Percentiles rank a stretch among this genome's conserved stretches.
These are phyloP conservation scores for Alternaria triticina DNA, from an alignment of 2,329 filamentous ascomycete genomes.

Conservation along the genomic window DNA sequence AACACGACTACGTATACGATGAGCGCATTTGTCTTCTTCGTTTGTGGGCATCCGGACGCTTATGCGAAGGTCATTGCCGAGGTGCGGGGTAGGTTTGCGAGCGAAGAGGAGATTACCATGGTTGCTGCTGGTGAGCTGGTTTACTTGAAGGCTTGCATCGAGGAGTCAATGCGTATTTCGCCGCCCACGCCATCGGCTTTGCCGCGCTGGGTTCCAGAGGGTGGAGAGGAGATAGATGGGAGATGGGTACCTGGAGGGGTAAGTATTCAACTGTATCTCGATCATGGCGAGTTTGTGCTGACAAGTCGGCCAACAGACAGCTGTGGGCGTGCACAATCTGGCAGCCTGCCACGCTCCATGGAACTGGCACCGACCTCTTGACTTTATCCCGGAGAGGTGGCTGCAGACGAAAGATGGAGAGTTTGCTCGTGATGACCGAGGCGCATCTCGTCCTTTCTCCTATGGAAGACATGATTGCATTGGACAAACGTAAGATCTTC, in stretches of 20 bases:
- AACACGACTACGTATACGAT: constrained; percentile 6
- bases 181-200: constrained; percentile 3
- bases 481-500: neutral
- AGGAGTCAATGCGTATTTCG: constrained; percentile 1
- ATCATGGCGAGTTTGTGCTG: neutral
- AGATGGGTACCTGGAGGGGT: constrained; percentile 4
- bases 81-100: constrained; percentile 1
- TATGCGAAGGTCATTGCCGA: neutral
- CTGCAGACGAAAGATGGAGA: constrained; percentile 4
- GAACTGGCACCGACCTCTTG: constrained; percentile 5
- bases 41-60: neutral
- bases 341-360: constrained; percentile 1
- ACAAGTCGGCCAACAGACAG: neutral
- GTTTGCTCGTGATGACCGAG: constrained; percentile 1
- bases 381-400: constrained; percentile 5
- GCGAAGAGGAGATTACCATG: constrained; percentile 1
- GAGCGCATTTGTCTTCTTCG: constrained; percentile 3
- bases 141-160: constrained; percentile 4
- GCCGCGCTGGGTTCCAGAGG: constrained; percentile 4
- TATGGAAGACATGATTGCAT: constrained; percentile 7
- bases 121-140: constrained; percentile 1
- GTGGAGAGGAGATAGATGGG: constrained; percentile 5
- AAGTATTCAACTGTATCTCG: neutral
- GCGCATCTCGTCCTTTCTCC: constrained; percentile 3
- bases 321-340: constrained; percentile 4